A percentile compares a stretch with the other conserved stretches of the same genome.
These are phyloP conservation scores for Rhodotorula sp. DNA, from an alignment of 1,284 basidiomycete genomes.

Conservation along the genomic window DNA sequence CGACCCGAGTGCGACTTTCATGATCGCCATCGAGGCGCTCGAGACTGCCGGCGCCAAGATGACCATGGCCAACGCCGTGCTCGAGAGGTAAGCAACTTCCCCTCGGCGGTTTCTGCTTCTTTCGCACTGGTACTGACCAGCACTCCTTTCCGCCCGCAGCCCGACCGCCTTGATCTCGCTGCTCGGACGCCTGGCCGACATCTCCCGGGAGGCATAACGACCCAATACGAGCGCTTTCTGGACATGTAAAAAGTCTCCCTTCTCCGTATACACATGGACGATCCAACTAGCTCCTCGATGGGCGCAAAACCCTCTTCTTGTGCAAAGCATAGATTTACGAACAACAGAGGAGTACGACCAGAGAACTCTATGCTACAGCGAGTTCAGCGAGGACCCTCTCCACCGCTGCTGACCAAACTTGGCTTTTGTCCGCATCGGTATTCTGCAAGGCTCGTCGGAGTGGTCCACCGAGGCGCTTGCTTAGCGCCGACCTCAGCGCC, in stretches of 20 bases:
- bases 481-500: too few relatives aligned
- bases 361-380: background rate
- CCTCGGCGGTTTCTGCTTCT: too few relatives aligned
- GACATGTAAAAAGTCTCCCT: background rate
- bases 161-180: constrained; percentile 29
- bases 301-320: background rate
- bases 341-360: background rate
- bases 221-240: too few relatives aligned
- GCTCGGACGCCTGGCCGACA: constrained; percentile 13
- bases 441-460: background rate
- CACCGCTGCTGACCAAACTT: background rate
- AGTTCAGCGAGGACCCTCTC: too few relatives aligned
- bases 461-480: too few relatives aligned
- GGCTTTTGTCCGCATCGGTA: background rate
- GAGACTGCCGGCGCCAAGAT: constrained; percentile 34
- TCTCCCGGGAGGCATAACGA: constrained; percentile 4
- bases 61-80: constrained; percentile 42
- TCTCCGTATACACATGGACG: too few relatives aligned
- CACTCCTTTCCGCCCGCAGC: background rate
- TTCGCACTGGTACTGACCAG: constrained; percentile 1
- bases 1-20: constrained; percentile 38
- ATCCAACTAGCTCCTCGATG: background rate
- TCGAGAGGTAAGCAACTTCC: constrained; percentile 26
- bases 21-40: constrained; percentile 42
- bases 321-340: constrained; percentile 4